Conservation (phyloP, 163 green algal genomes). For the Chloromonas sp. region DNA sequence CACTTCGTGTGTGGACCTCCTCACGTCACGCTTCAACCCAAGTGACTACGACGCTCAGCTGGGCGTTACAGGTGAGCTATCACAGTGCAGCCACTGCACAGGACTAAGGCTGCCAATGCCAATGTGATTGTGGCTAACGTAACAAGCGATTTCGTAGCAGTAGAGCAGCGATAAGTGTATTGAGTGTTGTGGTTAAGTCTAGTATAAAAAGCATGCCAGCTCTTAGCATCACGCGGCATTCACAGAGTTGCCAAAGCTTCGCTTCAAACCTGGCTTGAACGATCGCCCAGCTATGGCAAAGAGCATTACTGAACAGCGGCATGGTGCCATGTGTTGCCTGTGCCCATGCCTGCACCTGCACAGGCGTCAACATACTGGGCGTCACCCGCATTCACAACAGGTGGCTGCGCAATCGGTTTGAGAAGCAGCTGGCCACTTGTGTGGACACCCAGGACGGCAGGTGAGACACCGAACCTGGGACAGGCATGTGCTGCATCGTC, state of each 20-base stretch:
- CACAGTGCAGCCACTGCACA: background rate
- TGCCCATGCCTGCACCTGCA: background rate
- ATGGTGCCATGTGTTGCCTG: too few relatives aligned
- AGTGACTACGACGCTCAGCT: slow-evolving; percentile 28
- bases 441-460: background rate
- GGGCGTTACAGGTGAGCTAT: slow-evolving; percentile 15
- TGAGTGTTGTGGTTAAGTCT: background rate
- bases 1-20: slow-evolving; percentile 36
- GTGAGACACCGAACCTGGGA: background rate
- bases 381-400: slow-evolving; percentile 61
- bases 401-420: slow-evolving; percentile 49
- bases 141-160: background rate
- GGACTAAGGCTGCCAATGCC: background rate
- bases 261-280: background rate
- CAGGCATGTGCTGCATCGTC: background rate
- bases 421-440: slow-evolving; percentile 6
- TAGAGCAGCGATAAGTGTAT: background rate
- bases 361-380: slow-evolving; percentile 17
- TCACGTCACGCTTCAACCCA: slow-evolving; percentile 32
- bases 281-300: too few relatives aligned
- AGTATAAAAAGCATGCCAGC: background rate
- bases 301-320: too few relatives aligned
- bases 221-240: background rate
- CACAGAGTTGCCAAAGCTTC: background rate
- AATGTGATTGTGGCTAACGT: background rate